These are phyloP conservation scores for Pseudocercospora crystallina DNA, from an alignment of 2,329 filamentous ascomycete species.

Conservation along the genomic window DNA sequence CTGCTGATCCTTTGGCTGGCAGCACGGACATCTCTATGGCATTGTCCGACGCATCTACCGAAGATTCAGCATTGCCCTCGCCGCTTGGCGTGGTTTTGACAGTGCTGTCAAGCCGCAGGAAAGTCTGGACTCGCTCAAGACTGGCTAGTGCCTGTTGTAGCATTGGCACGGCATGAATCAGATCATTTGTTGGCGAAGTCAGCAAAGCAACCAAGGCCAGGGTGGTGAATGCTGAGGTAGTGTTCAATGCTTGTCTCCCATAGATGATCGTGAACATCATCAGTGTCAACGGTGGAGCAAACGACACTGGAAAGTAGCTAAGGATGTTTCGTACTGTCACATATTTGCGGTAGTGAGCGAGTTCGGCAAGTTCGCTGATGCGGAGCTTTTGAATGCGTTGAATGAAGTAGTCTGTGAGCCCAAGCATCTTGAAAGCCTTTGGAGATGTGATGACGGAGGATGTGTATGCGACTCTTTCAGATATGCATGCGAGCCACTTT, in stretches of 20 bases:
- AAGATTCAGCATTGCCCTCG: not conserved
- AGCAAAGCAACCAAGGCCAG: conserved; percentile 19
- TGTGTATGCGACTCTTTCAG: conserved; percentile 19
- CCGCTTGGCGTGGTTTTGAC: not conserved
- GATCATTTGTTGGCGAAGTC: conserved; percentile 13
- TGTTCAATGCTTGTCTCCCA: conserved; percentile 12
- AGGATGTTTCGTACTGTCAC: conserved; percentile 24
- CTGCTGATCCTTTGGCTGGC: not conserved
- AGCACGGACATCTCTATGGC: conserved; percentile 7
- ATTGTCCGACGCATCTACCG: not conserved
- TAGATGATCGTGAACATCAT: conserved; percentile 19
- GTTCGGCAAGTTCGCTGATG: conserved; percentile 15
- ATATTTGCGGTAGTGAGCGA: conserved; percentile 20
- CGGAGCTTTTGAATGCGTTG: conserved; percentile 22
- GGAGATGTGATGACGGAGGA: conserved; percentile 19
- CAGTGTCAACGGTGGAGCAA: conserved; percentile 18
- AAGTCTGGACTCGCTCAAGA: conserved; percentile 21
- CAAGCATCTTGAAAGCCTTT: conserved; percentile 25
- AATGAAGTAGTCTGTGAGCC: conserved; percentile 18
- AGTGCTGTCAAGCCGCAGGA: conserved; percentile 12
- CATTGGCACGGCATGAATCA: conserved; percentile 22
- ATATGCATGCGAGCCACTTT: conserved; percentile 18
- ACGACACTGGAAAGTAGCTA: conserved; percentile 6
- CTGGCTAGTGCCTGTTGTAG: conserved; percentile 20
- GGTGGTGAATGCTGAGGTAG: conserved; percentile 19